phyloP scores from a whole-genome alignment of 768 basidiomycete species.

The Mycena kentingensis region DNA sequence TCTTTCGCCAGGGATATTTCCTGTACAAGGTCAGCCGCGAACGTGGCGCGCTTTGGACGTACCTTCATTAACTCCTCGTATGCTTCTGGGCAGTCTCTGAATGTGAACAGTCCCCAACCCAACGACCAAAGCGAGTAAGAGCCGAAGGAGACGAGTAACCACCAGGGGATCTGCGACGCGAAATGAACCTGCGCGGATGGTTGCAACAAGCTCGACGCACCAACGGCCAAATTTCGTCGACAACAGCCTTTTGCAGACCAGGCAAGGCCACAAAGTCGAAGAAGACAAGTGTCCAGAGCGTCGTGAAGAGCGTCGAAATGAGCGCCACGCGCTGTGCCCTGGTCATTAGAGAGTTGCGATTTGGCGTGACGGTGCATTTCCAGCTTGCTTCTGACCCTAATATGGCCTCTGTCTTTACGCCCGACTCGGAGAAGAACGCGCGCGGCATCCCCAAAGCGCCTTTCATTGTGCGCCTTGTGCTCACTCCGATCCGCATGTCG shows the following conservation, averaged over 20 bases:
- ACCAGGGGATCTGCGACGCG: slow-evolving; percentile 69
- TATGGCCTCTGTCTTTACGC: background rate
- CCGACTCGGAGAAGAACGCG: slow-evolving; percentile 63
- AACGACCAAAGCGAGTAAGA: slow-evolving; percentile 78
- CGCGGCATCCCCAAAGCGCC: slow-evolving; percentile 94
- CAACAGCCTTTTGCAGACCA: slow-evolving; percentile 47
- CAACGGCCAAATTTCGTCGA: slow-evolving; percentile 56
- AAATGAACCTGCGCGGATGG: background rate
- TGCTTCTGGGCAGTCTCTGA: slow-evolving; percentile 79
- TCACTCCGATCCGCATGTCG: slow-evolving; percentile 18
- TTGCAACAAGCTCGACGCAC: slow-evolving; percentile 48
- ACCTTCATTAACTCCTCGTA: slow-evolving; percentile 61
- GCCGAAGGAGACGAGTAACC: slow-evolving; percentile 78
- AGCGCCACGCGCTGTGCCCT: slow-evolving; percentile 58
- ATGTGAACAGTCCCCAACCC: slow-evolving; percentile 72
- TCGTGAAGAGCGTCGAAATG: slow-evolving; percentile 42
- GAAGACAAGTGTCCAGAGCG: slow-evolving; percentile 58
- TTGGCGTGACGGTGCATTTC: background rate
- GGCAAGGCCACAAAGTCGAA: slow-evolving; percentile 59
- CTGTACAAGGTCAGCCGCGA: slow-evolving; percentile 33
- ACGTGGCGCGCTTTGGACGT: slow-evolving; percentile 45
- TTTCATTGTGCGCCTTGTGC: slow-evolving; percentile 71
- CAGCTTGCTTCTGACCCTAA: background rate
- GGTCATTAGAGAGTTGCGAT: slow-evolving; percentile 54
- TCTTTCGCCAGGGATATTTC: slow-evolving; percentile 61